A percentile compares a stretch with the other conserved stretches of the same genome.
These are phyloP conservation scores for Aegilops bicornis DNA, from an alignment of 176 grass and related monocot genomes.

Conservation along the genomic window DNA sequence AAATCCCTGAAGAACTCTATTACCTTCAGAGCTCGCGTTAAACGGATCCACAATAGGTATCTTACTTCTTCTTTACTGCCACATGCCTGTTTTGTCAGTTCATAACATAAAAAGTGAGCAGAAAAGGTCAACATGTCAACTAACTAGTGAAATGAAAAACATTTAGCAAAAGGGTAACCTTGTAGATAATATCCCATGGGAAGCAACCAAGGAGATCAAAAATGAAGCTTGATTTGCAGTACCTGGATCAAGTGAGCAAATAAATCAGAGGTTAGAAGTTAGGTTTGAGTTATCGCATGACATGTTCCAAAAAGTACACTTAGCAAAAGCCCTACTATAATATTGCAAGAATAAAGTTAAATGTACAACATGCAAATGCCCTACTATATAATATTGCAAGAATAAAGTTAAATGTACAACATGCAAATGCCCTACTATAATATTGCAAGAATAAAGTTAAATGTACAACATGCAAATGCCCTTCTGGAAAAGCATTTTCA, in stretches of 20 bases:
- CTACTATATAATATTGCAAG: background rate
- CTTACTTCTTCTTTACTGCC: constrained; percentile 86
- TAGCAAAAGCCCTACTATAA: background rate
- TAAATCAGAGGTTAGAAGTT: background rate
- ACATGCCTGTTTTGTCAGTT: constrained; percentile 44
- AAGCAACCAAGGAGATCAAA: constrained; percentile 80
- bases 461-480: background rate
- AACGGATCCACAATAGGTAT: constrained; percentile 87
- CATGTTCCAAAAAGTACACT: background rate
- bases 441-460: background rate
- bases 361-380: background rate
- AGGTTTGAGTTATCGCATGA: background rate
- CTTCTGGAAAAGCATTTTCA: background rate
- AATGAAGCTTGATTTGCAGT: constrained; percentile 77
- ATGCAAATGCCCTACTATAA: background rate
- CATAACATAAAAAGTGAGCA: background rate
- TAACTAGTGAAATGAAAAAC: background rate
- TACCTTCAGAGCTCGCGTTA: constrained; percentile 68
- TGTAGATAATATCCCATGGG: constrained; percentile 96
- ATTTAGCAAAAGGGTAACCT: constrained; percentile 39
- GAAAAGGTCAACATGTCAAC: background rate
- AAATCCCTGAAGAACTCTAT: constrained; percentile 62
- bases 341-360: background rate
- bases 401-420: background rate
- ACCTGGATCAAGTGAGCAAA: constrained; percentile 36